A percentile compares a stretch with the other conserved stretches of the same genome.
Conservation (phyloP, 768 basidiomycete species). For the Boletus fagicola region DNA sequence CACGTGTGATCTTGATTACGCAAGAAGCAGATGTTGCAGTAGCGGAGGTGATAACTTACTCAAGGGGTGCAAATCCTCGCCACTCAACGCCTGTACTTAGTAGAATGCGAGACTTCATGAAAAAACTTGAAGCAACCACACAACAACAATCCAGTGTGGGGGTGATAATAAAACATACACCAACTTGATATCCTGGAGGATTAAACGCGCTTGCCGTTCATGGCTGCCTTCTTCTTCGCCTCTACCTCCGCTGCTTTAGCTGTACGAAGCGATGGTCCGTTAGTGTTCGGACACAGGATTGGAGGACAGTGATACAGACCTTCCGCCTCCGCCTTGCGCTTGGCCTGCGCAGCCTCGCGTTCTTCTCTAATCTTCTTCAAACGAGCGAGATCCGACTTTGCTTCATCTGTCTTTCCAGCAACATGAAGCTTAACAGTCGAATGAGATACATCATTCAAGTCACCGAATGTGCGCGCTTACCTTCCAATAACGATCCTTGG, state of each 20-base stretch:
- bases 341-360: constrained; percentile 83
- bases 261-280: constrained; percentile 24
- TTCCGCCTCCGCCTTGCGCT: constrained; percentile 85
- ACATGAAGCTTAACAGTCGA: constrained; percentile 51
- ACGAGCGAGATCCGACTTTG: constrained; percentile 83
- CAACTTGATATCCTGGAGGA: constrained; percentile 34
- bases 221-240: constrained; percentile 52
- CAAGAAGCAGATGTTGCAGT: background rate
- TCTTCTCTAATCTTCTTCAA: constrained; percentile 84
- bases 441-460: constrained; percentile 3
- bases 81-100: background rate
- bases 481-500: constrained; percentile 87
- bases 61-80: background rate
- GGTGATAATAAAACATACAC: constrained; percentile 6
- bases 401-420: constrained; percentile 87
- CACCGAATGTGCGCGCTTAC: constrained; percentile 35
- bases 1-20: too few species aligned
- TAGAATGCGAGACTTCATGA: background rate
- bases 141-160: background rate
- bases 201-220: constrained; percentile 27
- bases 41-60: background rate
- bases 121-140: background rate
- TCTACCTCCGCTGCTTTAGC: constrained; percentile 65
- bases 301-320: constrained; percentile 43
- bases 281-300: background rate